phyloP scores from a whole-genome alignment of 1,284 basidiomycete genomes.

The Trametes polyzona region DNA sequence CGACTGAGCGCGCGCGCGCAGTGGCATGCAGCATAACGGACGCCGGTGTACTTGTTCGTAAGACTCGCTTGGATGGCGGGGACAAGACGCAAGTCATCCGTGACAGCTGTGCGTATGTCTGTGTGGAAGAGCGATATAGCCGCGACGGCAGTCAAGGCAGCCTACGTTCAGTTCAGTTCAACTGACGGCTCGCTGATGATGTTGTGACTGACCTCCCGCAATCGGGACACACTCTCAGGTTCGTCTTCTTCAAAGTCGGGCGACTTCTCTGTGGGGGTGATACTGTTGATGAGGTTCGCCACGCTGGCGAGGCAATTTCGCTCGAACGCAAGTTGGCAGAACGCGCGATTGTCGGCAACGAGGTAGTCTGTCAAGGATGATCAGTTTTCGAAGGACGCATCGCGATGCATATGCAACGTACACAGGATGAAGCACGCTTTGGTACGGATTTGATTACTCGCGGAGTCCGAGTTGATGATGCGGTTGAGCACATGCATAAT shows the following conservation, averaged over 20 bases:
- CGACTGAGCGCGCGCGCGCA: slow-evolving; percentile 82
- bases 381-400: background rate
- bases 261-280: slow-evolving; percentile 50
- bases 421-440: slow-evolving; percentile 77
- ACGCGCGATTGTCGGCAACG: slow-evolving; percentile 67
- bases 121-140: slow-evolving; percentile 72
- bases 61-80: slow-evolving; percentile 60
- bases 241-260: slow-evolving; percentile 62
- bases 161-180: slow-evolving; percentile 46
- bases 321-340: slow-evolving; percentile 68
- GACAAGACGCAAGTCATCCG: slow-evolving; percentile 57
- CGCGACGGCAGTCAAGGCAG: slow-evolving; percentile 70
- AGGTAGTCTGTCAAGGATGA: slow-evolving; percentile 57
- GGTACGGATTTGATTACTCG: slow-evolving; percentile 47
- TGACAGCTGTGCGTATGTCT: slow-evolving; percentile 68
- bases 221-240: slow-evolving; percentile 55
- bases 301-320: slow-evolving; percentile 61
- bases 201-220: slow-evolving; percentile 61
- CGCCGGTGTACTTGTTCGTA: slow-evolving; percentile 66
- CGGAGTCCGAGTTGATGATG: slow-evolving; percentile 49
- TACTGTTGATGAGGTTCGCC: slow-evolving; percentile 49
- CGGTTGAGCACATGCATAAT: slow-evolving; percentile 68
- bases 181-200: background rate
- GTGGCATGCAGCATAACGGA: slow-evolving; percentile 85
- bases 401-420: slow-evolving; percentile 37